Evolutionary conservation across 1,284 basidiomycete genomes (phyloP).

Genomic region (Sporisorium scitamineum): DNA sequence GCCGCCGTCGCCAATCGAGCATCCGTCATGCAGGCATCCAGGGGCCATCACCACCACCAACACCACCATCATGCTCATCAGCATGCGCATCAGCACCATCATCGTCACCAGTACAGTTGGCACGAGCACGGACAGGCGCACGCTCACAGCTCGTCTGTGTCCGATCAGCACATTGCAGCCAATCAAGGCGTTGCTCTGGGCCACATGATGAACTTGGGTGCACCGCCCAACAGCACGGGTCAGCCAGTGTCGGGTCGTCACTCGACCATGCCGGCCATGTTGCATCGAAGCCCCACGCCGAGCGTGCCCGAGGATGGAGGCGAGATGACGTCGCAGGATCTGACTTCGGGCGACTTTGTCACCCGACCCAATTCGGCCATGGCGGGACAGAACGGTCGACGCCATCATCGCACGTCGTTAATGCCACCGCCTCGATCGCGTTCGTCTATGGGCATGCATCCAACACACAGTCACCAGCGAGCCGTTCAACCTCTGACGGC

Average conservation of each 20-base stretch:
- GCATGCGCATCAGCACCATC: constrained; percentile 23
- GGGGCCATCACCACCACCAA: constrained; percentile 16
- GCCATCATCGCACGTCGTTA: constrained; percentile 33
- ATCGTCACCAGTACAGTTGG: constrained; percentile 26
- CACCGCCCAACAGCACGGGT: constrained; percentile 19
- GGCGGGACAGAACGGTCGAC: constrained; percentile 19
- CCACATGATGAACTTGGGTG: constrained; percentile 34
- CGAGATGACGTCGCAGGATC: constrained; percentile 56
- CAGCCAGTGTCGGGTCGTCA: constrained; percentile 40
- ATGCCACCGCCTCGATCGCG: constrained; percentile 50
- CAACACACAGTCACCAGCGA: constrained; percentile 7
- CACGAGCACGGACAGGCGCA: constrained; percentile 30
- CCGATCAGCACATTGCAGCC: background rate
- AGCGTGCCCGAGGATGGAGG: constrained; percentile 63
- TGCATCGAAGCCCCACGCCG: constrained; percentile 54
- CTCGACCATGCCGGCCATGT: constrained; percentile 52
- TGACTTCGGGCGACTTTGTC: constrained; percentile 43
- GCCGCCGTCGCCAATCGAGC: constrained; percentile 34
- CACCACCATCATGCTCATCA: constrained; percentile 42
- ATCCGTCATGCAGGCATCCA: constrained; percentile 14
- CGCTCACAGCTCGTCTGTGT: constrained; percentile 8
- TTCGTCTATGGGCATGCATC: constrained; percentile 30
- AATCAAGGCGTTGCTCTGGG: constrained; percentile 6
- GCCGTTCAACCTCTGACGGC: constrained; percentile 19
- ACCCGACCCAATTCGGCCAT: constrained; percentile 42